These are phyloP conservation scores for Ustilago lituana DNA, from an alignment of 1,284 basidiomycete species.

Conservation along the genomic window DNA sequence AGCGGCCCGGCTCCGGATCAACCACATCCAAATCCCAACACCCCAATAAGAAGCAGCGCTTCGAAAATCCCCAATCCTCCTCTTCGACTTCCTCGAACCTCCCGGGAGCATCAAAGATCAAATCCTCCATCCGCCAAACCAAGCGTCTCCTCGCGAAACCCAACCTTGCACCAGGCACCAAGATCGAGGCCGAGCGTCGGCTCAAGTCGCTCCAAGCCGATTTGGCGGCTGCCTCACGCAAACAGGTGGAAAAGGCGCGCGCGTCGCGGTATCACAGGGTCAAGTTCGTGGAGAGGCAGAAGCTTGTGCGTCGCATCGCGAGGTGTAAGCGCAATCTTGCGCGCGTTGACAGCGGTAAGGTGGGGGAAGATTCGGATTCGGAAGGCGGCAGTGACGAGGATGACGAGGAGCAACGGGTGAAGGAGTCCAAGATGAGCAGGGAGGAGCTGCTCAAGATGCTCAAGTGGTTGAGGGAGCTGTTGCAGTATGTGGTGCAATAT, in stretches of 20 bases:
- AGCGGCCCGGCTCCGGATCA: slow-evolving; percentile 12
- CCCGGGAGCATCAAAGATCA: slow-evolving; percentile 49
- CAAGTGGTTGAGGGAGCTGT: slow-evolving; percentile 20
- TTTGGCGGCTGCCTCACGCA: slow-evolving; percentile 27
- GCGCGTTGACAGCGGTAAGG: slow-evolving; percentile 4
- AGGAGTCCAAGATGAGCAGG: slow-evolving; percentile 33
- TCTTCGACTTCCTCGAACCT: too few relatives aligned
- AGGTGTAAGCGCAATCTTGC: slow-evolving; percentile 29
- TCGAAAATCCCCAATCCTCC: slow-evolving; percentile 23
- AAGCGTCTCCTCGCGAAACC: slow-evolving; percentile 51
- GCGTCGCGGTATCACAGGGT: slow-evolving; percentile 47
- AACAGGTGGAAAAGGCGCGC: slow-evolving; percentile 37
- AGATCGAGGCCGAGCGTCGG: slow-evolving; percentile 56
- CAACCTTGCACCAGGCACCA: slow-evolving; percentile 49
- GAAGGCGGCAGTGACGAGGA: slow-evolving; percentile 22
- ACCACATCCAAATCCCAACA: slow-evolving; percentile 12
- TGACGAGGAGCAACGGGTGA: slow-evolving; percentile 14
- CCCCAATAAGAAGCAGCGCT: slow-evolving; percentile 23
- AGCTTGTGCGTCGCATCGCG: slow-evolving; percentile 34
- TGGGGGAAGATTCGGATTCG: slow-evolving; percentile 14
- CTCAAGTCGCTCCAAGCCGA: slow-evolving; percentile 49
- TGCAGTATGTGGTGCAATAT: slow-evolving; percentile 45
- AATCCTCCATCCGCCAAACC: slow-evolving; percentile 52
- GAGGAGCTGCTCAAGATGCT: slow-evolving; percentile 17
- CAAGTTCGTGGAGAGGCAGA: slow-evolving; percentile 53